Conservation (phyloP, 2,329 filamentous ascomycete species). For the Parascedosporium putredinis region DNA sequence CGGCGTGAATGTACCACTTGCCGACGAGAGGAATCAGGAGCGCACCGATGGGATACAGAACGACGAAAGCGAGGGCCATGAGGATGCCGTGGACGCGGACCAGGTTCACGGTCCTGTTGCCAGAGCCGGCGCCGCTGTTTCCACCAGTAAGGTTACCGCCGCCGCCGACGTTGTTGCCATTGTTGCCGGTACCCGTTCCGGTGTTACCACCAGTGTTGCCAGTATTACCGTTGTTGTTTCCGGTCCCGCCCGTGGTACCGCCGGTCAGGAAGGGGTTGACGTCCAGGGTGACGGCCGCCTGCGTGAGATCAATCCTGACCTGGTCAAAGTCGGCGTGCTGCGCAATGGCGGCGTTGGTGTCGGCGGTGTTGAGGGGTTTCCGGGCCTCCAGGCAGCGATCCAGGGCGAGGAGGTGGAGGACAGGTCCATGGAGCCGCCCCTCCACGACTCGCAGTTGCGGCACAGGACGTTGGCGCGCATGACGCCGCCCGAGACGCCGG, state of each 20-base stretch:
- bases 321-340: constrained; percentile 33
- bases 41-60: constrained; percentile 50
- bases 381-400: constrained; percentile 45
- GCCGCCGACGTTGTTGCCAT: constrained; percentile 9
- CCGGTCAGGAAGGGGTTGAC: constrained; percentile 38
- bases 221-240: constrained; percentile 12
- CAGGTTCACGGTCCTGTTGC: constrained; percentile 15
- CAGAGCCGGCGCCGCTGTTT: constrained; percentile 6
- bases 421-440: constrained; percentile 31
- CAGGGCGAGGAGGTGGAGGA: constrained; percentile 30
- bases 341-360: constrained; percentile 26
- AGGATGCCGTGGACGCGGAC: constrained; percentile 44
- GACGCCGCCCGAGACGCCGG: constrained; percentile 37
- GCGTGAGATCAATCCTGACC: constrained; percentile 38
- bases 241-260: constrained; percentile 11
- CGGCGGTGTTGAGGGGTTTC: constrained; percentile 34
- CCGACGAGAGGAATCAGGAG: constrained; percentile 49
- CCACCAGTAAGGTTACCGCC: constrained; percentile 10
- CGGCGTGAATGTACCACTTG: constrained; percentile 46
- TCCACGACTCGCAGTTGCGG: constrained; percentile 40
- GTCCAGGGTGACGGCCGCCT: constrained; percentile 34
- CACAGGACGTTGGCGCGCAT: constrained; percentile 53
- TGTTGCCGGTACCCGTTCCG: constrained; percentile 10
- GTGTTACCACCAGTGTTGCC: constrained; percentile 9
- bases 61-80: constrained; percentile 48